phyloP scores from a whole-genome alignment of 495 filamentous ascomycete genomes.

The Stereocaulon alpinum region DNA sequence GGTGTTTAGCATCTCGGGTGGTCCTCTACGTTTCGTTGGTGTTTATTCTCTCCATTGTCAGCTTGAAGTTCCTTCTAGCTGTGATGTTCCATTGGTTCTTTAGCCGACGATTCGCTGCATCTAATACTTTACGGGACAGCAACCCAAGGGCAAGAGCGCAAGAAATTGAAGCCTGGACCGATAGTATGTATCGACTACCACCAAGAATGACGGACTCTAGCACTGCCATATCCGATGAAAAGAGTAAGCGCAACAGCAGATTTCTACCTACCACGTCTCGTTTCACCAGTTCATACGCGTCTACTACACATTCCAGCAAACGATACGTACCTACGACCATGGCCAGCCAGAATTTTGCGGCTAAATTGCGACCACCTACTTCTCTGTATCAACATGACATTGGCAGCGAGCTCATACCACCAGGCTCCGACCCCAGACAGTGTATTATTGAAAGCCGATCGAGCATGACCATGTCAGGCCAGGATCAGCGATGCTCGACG shows the following conservation, averaged over 20 bases:
- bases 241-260: constrained; percentile 69
- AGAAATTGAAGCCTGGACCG: constrained; percentile 96
- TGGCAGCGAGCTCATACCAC: constrained; percentile 53
- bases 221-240: constrained; percentile 50
- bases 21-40: constrained; percentile 90
- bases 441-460: constrained; percentile 38
- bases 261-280: constrained; percentile 80
- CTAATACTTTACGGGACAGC: constrained; percentile 56
- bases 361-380: constrained; percentile 57
- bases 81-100: constrained; percentile 93
- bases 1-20: constrained; percentile 96
- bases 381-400: constrained; percentile 61
- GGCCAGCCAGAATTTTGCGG: constrained; percentile 78
- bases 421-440: constrained; percentile 36
- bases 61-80: constrained; percentile 80
- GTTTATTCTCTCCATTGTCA: constrained; percentile 85
- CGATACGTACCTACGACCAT: constrained; percentile 72
- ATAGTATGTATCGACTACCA: constrained; percentile 89
- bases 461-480: constrained; percentile 38
- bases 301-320: constrained; percentile 45
- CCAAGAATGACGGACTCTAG: constrained; percentile 65
- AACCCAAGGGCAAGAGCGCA: constrained; percentile 59
- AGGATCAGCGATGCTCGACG: constrained; percentile 40
- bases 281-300: constrained; percentile 87
- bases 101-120: constrained; percentile 66